Conservation (phyloP, 202 grass and related monocot species). For the Bolboschoenoplectus hybrid region DNA sequence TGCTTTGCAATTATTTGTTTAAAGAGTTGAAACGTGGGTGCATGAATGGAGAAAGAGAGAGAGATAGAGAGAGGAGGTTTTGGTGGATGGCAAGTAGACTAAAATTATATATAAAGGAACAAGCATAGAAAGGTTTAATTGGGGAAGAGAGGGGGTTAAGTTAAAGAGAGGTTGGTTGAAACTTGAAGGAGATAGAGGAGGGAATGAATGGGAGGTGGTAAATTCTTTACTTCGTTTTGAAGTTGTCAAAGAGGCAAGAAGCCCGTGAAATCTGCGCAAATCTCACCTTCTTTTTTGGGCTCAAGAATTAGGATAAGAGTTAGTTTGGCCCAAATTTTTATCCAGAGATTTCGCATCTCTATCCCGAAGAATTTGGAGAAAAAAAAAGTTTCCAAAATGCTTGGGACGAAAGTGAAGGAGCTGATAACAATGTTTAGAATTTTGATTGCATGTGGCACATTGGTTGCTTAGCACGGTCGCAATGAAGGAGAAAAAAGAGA, state of each 20-base stretch:
- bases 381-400: slow-evolving; percentile 1
- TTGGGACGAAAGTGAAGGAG: not conserved
- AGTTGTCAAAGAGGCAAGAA: slow-evolving; percentile 22
- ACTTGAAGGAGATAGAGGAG: not conserved
- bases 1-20: slow-evolving; percentile 54
- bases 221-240: slow-evolving; percentile 52
- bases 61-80: not conserved
- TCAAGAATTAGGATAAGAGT: not conserved
- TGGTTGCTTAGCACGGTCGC: not conserved
- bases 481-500: not conserved
- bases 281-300: slow-evolving; percentile 34
- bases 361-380: not conserved
- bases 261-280: slow-evolving; percentile 55
- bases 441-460: not conserved
- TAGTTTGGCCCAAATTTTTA: slow-evolving; percentile 22
- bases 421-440: not conserved
- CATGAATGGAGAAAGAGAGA: slow-evolving; percentile 44
- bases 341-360: slow-evolving; percentile 6
- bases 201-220: slow-evolving; percentile 10
- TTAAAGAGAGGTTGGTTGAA: slow-evolving; percentile 10
- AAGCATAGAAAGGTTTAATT: slow-evolving; percentile 6
- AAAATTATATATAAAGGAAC: slow-evolving; percentile 6
- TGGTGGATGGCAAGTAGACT: slow-evolving; percentile 20
- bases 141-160: not conserved
- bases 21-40: slow-evolving; percentile 59